Conservation (phyloP, 495 filamentous ascomycete genomes). For the Xylaria bambusicola region DNA sequence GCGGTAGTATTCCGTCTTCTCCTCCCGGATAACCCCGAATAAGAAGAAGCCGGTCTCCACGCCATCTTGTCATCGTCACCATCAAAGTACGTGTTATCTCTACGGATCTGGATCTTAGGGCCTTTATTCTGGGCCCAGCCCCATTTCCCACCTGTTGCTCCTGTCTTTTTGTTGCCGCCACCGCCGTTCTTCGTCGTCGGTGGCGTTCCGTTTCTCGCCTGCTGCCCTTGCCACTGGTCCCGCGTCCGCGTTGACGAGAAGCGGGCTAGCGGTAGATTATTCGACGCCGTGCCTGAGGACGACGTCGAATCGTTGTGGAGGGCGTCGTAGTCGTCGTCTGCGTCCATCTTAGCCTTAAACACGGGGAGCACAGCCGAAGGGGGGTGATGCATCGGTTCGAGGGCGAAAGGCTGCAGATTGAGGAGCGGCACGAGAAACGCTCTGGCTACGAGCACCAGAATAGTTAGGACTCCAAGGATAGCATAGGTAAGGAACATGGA, state of each 20-base stretch:
- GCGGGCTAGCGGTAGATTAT: constrained; percentile 28
- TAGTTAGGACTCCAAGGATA: constrained; percentile 58
- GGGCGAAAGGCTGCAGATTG: constrained; percentile 46
- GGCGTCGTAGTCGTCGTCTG: constrained; percentile 35
- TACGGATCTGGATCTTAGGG: constrained; percentile 47
- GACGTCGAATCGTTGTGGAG: constrained; percentile 21
- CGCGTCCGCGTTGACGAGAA: constrained; percentile 26
- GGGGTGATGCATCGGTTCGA: constrained; percentile 32
- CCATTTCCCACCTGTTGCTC: constrained; percentile 40
- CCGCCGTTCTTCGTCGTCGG: background rate
- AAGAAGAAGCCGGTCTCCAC: constrained; percentile 30
- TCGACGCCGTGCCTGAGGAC: constrained; percentile 30
- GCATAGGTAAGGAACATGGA: constrained; percentile 78
- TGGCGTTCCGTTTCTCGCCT: background rate
- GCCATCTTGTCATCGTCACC: constrained; percentile 35
- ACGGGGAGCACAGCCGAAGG: constrained; percentile 40
- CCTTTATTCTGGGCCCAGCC: constrained; percentile 32
- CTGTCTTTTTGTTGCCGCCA: too few species aligned
- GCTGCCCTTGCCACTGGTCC: constrained; percentile 1
- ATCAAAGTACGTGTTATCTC: constrained; percentile 39
- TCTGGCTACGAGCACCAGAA: constrained; percentile 60
- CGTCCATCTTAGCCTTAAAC: constrained; percentile 50
- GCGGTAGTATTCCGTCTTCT: constrained; percentile 19
- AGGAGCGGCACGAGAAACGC: constrained; percentile 58
- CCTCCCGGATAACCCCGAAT: constrained; percentile 3